A percentile compares a stretch with the other conserved stretches of the same genome.
phyloP scores from a whole-genome alignment of 2,329 filamentous ascomycete genomes.

The Biscogniauxia sp. region DNA sequence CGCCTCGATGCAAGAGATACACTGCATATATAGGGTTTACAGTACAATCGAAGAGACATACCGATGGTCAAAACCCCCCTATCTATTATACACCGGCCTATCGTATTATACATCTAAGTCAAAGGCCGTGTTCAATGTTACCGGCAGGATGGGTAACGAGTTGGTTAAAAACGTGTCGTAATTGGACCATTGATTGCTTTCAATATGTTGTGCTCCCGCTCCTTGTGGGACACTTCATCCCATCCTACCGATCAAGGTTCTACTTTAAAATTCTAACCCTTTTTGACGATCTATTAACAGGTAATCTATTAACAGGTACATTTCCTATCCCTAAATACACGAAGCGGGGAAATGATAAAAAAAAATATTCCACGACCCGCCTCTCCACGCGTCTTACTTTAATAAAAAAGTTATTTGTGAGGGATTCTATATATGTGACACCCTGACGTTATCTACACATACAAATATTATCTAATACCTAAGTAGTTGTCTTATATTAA shows the following conservation, averaged over 20 bases:
- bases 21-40: background rate
- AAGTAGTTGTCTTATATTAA: background rate
- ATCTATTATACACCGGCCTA: background rate
- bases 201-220: slow-evolving; percentile 10
- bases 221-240: slow-evolving; percentile 9
- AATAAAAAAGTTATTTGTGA: background rate
- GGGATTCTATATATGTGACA: background rate
- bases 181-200: slow-evolving; percentile 12
- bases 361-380: background rate
- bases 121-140: slow-evolving; percentile 4
- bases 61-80: background rate
- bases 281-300: background rate
- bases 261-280: background rate
- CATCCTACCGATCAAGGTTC: slow-evolving; percentile 3
- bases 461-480: background rate
- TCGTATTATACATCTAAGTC: background rate
- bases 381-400: background rate
- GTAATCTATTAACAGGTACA: background rate
- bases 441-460: background rate
- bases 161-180: slow-evolving; percentile 1
- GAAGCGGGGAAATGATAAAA: background rate
- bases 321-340: background rate
- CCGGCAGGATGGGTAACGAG: slow-evolving; percentile 3
- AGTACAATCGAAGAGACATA: background rate
- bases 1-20: background rate